These are phyloP conservation scores for Pseudogymnoascus sp. DNA, from an alignment of 2,329 filamentous ascomycete species.

Conservation along the genomic window DNA sequence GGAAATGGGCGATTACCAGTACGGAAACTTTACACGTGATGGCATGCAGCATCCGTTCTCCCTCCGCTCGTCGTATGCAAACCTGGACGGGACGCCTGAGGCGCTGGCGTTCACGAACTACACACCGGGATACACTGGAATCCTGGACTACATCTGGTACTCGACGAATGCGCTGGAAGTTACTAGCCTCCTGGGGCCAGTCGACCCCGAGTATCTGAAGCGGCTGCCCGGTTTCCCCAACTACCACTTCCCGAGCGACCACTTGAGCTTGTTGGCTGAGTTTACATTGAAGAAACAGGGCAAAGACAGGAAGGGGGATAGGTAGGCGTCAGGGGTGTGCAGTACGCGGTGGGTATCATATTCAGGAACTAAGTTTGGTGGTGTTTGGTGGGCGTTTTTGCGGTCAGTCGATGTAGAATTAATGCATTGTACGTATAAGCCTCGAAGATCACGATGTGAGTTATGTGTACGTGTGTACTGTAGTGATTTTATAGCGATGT, in stretches of 20 bases:
- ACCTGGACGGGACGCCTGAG: constrained; percentile 72
- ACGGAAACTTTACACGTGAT: constrained; percentile 85
- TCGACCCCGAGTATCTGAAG: constrained; percentile 63
- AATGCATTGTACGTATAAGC: constrained; percentile 5
- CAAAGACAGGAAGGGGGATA: constrained; percentile 1
- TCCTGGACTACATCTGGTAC: constrained; percentile 98
- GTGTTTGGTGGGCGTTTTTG: constrained; percentile 7
- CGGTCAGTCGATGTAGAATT: constrained; percentile 8
- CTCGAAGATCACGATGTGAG: background rate
- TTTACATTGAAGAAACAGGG: constrained; percentile 52
- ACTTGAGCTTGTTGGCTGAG: constrained; percentile 60
- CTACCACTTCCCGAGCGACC: constrained; percentile 68
- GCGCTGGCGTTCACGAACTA: constrained; percentile 95
- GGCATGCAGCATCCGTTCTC: constrained; percentile 94
- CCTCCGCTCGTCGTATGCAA: constrained; percentile 79
- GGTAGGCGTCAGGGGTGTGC: background rate
- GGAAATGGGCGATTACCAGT: constrained; percentile 69
- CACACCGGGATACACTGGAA: constrained; percentile 82
- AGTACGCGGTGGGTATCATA: background rate
- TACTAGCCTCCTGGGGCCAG: constrained; percentile 57
- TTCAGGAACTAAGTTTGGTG: constrained; percentile 7
- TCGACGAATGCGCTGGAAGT: constrained; percentile 68
- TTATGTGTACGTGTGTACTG: background rate
- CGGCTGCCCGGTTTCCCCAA: constrained; percentile 67
- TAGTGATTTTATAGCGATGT: background rate